Evolutionary conservation across 768 basidiomycete species (phyloP).

Genomic region (Calocera cornea): DNA sequence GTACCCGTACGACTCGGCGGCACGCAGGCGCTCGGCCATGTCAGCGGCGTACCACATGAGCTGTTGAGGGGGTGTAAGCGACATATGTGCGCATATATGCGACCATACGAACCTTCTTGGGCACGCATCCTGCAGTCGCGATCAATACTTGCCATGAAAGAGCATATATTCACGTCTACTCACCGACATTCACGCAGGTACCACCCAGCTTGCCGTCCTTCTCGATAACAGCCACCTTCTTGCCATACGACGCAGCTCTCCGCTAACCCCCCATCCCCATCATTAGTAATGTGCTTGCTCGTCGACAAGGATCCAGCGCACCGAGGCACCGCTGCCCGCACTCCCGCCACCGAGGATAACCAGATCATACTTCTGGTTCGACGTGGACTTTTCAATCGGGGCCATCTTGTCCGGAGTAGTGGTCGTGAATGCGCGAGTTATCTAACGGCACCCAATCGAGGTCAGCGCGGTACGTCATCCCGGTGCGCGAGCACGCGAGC

Average conservation of each 20-base stretch:
- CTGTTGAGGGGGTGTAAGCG: constrained; percentile 29
- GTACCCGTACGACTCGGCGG: constrained; percentile 60
- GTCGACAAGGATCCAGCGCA: constrained; percentile 29
- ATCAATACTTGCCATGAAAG: constrained; percentile 7
- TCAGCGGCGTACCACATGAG: constrained; percentile 98
- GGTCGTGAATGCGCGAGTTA: constrained; percentile 34
- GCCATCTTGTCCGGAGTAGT: constrained; percentile 44
- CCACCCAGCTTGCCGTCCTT: constrained; percentile 63
- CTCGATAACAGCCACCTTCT: constrained; percentile 86
- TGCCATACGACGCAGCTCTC: constrained; percentile 81
- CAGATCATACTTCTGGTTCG: constrained; percentile 56
- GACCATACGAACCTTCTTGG: constrained; percentile 61
- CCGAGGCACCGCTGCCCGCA: constrained; percentile 79
- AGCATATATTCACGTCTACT: constrained; percentile 22
- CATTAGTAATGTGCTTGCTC: neutral
- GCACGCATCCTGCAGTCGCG: constrained; percentile 63
- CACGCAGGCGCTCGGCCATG: constrained; percentile 68
- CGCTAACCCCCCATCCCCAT: constrained; percentile 36
- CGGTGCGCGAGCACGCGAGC: neutral
- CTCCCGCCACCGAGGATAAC: constrained; percentile 88
- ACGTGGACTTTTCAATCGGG: constrained; percentile 36
- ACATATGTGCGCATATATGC: neutral
- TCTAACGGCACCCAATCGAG: constrained; percentile 22
- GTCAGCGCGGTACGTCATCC: neutral
- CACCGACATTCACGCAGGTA: constrained; percentile 96